Base-by-base conservation (phyloP, 805 yeast genomes). In the Candida silvatica region DNA sequence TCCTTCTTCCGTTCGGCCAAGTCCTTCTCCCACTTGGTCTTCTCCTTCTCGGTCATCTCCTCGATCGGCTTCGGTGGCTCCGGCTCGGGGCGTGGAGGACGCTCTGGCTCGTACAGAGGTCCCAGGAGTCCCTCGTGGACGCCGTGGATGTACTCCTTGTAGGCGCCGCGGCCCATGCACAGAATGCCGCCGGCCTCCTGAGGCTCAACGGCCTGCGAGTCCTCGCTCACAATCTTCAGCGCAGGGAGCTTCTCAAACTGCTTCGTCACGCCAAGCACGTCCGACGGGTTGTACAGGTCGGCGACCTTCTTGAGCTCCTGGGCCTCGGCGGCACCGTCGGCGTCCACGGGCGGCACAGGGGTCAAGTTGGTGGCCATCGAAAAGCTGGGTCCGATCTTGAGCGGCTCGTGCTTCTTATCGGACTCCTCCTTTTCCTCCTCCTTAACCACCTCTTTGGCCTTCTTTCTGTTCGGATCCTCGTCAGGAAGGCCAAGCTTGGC, bases 161-260 rank as follows among this genome's bases (percentile, higher is more conserved):
- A 92, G 0, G 97, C 90, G 38, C 98, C 98, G 54, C 99, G 71
- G 4, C 99, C 99, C 18, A 92, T 62, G 53, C 96, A 84, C 16
- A 92, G 70, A 9, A 87, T 80, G 29, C 97, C 98, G 18, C 97
- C 97, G 6, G 78, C 71, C 20, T 66, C 48, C 11, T 53, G 52
- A 3, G 74, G 69, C 22, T 66, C 64, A 2, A 44, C 33, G 4
- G 59, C 65, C 22, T 64, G 56, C 2, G 76, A 64, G 49, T 77
- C 79, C 35, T 76, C 71, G 40, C 26, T 54, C 51, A 43, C 35
- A 11, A 51, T 37, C 9, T 20, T 35, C 40, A 15, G 38, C 49
- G 37, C 31, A n/a, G 37, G 28, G 9, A 36, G 35, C 19, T 42
- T 33, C 17, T 42, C 39, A 22, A 44, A 34, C 16, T 38, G 29